Conservation (phyloP, 176 grass and related monocot genomes). For the Canna indica region DNA sequence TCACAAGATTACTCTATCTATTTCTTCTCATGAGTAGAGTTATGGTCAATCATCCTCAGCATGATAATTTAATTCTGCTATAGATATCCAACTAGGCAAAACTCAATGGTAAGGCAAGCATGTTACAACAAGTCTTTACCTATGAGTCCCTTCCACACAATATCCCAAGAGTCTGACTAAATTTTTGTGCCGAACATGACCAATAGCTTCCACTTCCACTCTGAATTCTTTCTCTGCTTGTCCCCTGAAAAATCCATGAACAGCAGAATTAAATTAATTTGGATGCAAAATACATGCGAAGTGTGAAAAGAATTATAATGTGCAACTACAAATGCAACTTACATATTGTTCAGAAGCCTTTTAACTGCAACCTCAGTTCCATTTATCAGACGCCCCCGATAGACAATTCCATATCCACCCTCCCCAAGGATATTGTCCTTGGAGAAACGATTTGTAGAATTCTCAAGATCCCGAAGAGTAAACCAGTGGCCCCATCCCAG, state of each 20-base stretch:
- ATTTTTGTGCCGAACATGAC: constrained; percentile 93
- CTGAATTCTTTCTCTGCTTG: constrained; percentile 96
- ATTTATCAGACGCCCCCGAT: constrained; percentile 56
- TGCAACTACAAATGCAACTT: constrained; percentile 33
- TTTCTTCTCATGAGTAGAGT: not conserved
- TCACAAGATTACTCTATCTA: no score
- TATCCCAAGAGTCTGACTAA: constrained; percentile 87
- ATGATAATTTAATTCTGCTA: no score
- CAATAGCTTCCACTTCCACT: constrained; percentile 97
- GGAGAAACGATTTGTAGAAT: constrained; percentile 49
- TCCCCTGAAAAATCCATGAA: constrained; percentile 38
- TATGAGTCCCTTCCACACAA: constrained; percentile 85
- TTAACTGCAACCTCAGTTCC: constrained; percentile 88
- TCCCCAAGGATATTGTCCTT: constrained; percentile 85
- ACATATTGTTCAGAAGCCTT: constrained; percentile 95
- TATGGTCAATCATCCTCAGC: constrained; percentile 11
- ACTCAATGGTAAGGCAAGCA: no score
- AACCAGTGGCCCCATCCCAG: constrained; percentile 99
- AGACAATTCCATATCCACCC: constrained; percentile 89
- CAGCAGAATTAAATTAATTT: constrained; percentile 1
- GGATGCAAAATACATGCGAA: not conserved
- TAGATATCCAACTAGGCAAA: not conserved
- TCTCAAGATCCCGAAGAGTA: constrained; percentile 82
- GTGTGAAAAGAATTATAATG: constrained; percentile 8
- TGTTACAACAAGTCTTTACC: constrained; percentile 43